phyloP scores from a whole-genome alignment of 805 yeast species.

The Starmera dryadoides region DNA sequence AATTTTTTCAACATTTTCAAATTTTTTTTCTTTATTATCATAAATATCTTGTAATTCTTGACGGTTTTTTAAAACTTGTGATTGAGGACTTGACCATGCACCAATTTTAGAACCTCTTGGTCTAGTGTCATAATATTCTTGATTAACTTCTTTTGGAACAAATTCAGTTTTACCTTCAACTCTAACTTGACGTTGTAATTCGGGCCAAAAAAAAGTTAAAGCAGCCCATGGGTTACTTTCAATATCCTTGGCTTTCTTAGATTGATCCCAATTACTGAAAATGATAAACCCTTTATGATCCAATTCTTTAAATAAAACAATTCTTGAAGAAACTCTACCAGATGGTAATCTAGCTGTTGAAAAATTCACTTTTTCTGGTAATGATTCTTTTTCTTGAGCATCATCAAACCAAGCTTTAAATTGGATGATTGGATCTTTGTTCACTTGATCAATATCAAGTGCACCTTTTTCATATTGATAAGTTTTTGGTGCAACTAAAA shows the following conservation, averaged over 20 bases:
- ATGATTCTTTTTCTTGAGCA: slow-evolving; percentile 51
- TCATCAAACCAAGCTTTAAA: slow-evolving; percentile 82
- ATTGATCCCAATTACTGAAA: slow-evolving; percentile 86
- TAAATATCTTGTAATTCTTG: slow-evolving; percentile 54
- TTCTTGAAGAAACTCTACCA: slow-evolving; percentile 83
- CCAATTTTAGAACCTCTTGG: slow-evolving; percentile 93
- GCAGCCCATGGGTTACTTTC: slow-evolving; percentile 72
- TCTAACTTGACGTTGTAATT: slow-evolving; percentile 84
- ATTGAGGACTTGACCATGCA: slow-evolving; percentile 95
- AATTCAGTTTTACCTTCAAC: slow-evolving; percentile 81
- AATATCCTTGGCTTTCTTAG: slow-evolving; percentile 74
- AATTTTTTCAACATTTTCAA: slow-evolving; percentile 54
- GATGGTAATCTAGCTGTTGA: slow-evolving; percentile 84
- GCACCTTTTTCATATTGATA: slow-evolving; percentile 75
- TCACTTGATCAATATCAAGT: slow-evolving; percentile 47
- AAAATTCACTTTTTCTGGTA: slow-evolving; percentile 84
- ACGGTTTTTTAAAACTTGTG: slow-evolving; percentile 49
- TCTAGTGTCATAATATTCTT: slow-evolving; percentile 74
- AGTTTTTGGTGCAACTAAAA: slow-evolving; percentile 68
- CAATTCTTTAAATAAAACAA: slow-evolving; percentile 83
- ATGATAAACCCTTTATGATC: slow-evolving; percentile 79
- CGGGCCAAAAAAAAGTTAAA: slow-evolving; percentile 87
- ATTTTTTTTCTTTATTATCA: slow-evolving; percentile 41
- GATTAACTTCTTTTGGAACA: slow-evolving; percentile 65
- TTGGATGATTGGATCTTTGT: slow-evolving; percentile 60